Percentiles rank a stretch among this genome's conserved stretches.
phyloP scores from a whole-genome alignment of 2,329 filamentous ascomycete species.

The Sporothrix dimorphospora region DNA sequence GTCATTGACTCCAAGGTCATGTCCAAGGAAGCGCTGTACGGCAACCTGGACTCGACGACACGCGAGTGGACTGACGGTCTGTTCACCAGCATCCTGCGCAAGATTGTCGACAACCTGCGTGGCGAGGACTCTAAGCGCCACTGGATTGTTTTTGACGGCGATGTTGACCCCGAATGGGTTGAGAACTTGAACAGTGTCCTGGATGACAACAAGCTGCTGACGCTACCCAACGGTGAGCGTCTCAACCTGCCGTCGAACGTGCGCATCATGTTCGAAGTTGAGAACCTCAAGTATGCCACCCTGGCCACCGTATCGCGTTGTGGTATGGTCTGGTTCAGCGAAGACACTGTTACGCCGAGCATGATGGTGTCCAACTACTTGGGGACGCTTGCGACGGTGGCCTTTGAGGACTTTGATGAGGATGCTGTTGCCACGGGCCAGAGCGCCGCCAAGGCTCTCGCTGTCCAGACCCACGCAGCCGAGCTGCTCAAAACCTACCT shows the following conservation, averaged over 20 bases:
- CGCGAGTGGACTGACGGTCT: conserved; percentile 98
- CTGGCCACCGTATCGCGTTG: conserved; percentile 98
- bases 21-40: conserved; percentile 97
- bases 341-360: conserved; percentile 88
- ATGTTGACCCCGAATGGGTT: conserved; percentile 99
- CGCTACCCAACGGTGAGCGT: conserved; percentile 95
- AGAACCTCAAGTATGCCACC: conserved; percentile 95
- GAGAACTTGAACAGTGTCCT: conserved; percentile 99
- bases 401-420: conserved; percentile 95
- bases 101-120: conserved; percentile 98
- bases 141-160: conserved; percentile 99
- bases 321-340: conserved; percentile 99
- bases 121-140: conserved; percentile 96
- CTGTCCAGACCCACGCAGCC: conserved; percentile 77
- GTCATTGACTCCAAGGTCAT: conserved; percentile 99
- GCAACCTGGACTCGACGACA: conserved; percentile 92
- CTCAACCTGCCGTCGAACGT: conserved; percentile 93
- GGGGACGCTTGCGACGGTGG: conserved; percentile 75
- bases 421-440: conserved; percentile 75
- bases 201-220: conserved; percentile 98
- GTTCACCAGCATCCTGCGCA: conserved; percentile 95
- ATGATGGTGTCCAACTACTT: conserved; percentile 96
- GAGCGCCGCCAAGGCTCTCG: conserved; percentile 75
- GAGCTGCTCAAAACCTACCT: conserved; percentile 77
- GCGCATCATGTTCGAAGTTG: conserved; percentile 99